Conservation (phyloP, 768 basidiomycete genomes). For the Leccinum disarticulatum region DNA sequence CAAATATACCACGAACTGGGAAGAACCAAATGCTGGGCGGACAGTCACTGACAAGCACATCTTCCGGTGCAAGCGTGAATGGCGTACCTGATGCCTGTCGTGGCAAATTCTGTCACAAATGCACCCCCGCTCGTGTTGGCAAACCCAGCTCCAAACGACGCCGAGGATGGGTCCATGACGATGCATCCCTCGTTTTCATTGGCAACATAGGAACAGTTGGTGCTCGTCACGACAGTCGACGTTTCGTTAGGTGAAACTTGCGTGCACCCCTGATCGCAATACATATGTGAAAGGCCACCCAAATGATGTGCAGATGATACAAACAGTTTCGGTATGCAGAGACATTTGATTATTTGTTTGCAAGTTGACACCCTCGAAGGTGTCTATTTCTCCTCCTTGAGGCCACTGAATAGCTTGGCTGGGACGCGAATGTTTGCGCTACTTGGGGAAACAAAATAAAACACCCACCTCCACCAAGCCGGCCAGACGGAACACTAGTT, state of each 20-base stretch:
- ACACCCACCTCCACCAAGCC: constrained; percentile 48
- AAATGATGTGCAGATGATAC: constrained; percentile 13
- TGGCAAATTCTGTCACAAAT: constrained; percentile 71
- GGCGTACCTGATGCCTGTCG: constrained; percentile 61
- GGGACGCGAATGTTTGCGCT: not conserved
- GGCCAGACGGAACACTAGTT: constrained; percentile 71
- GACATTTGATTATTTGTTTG: constrained; percentile 67
- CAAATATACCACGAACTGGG: constrained; percentile 16
- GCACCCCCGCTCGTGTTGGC: constrained; percentile 68
- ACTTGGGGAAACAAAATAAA: not conserved
- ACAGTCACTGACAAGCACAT: not conserved
- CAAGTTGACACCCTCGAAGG: constrained; percentile 79
- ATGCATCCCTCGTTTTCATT: constrained; percentile 67
- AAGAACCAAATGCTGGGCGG: constrained; percentile 33
- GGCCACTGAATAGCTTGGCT: constrained; percentile 63
- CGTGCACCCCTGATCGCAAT: constrained; percentile 45
- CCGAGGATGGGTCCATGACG: constrained; percentile 50
- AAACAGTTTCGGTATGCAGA: constrained; percentile 61
- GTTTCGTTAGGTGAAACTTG: constrained; percentile 49
- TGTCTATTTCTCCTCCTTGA: constrained; percentile 71
- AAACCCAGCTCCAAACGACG: constrained; percentile 67
- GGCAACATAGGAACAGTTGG: constrained; percentile 57
- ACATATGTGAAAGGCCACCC: not conserved
- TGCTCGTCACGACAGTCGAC: constrained; percentile 52
- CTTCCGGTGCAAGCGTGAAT: not conserved